phyloP scores from a whole-genome alignment of 2,329 filamentous ascomycete genomes.

The Neodidymelliopsis sp. region DNA sequence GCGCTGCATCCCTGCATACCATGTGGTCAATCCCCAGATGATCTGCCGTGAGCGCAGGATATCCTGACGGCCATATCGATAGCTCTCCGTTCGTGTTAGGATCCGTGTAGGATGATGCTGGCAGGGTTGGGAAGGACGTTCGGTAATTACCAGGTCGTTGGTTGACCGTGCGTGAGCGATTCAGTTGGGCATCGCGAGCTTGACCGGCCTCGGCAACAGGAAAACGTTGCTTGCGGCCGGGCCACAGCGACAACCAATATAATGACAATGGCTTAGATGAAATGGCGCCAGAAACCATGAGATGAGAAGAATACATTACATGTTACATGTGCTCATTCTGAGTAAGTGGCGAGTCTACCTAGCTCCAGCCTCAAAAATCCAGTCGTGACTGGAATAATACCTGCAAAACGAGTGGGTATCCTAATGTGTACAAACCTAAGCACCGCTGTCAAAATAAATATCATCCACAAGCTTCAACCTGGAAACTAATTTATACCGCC shows the following conservation, averaged over 20 bases:
- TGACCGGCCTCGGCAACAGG: neutral
- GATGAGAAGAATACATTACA: no score
- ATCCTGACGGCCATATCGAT: conserved; percentile 14
- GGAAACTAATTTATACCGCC: no score
- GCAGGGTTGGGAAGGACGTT: conserved; percentile 2
- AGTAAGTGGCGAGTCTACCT: conserved; percentile 8
- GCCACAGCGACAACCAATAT: no score
- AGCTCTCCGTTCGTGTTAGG: conserved; percentile 1
- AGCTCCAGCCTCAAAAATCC: neutral
- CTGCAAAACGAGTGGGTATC: conserved; percentile 16
- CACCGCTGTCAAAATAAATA: neutral
- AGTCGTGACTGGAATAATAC: neutral
- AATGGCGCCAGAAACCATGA: no score
- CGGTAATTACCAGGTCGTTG: conserved; percentile 5
- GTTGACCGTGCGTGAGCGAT: conserved; percentile 4
- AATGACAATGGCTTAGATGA: no score
- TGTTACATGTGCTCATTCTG: conserved; percentile 2
- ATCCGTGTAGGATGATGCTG: conserved; percentile 7
- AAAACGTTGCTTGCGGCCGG: no score
- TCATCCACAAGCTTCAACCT: no score
- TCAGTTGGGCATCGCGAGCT: conserved; percentile 6
- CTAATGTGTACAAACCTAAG: neutral
- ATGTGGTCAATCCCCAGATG: conserved; percentile 22
- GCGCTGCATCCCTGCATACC: conserved; percentile 21
- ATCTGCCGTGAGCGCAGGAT: conserved; percentile 1